Evolutionary conservation across 2,329 filamentous ascomycete genomes (phyloP).

Genomic region (Myriosclerotinia scirpicola): DNA sequence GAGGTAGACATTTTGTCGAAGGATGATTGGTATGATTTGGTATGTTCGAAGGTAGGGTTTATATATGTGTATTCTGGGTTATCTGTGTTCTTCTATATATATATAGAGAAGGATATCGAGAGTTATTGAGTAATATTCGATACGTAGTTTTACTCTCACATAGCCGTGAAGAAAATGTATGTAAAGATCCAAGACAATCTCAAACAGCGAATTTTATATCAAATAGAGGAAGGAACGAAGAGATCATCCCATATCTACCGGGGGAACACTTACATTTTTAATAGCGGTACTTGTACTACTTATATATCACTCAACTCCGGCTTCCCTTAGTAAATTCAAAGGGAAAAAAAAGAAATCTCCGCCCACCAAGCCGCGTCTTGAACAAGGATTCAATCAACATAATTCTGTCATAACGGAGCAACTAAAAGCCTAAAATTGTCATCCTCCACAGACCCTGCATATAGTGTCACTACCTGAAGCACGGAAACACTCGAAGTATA

Average conservation of each 20-base stretch:
- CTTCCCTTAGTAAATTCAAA: conserved; percentile 7
- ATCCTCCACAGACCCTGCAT: conserved; percentile 23
- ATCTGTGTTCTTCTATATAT: background rate
- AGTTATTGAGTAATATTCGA: background rate
- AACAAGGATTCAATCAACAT: conserved; percentile 1
- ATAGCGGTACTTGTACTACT: conserved; percentile 5
- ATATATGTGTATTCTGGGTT: background rate
- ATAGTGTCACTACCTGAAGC: conserved; percentile 5
- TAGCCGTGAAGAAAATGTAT: background rate
- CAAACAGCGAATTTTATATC: background rate
- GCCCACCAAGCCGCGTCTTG: conserved; percentile 20
- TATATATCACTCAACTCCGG: conserved; percentile 12
- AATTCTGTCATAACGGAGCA: conserved; percentile 21
- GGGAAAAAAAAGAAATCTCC: background rate
- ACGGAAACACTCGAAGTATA: background rate
- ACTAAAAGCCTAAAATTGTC: conserved; percentile 11
- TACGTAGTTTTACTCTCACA: background rate
- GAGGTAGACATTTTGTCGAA: conserved; percentile 2
- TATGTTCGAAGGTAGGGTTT: background rate
- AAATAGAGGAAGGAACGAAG: background rate
- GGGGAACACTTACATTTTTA: conserved; percentile 6
- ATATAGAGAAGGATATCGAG: background rate
- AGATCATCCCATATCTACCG: background rate
- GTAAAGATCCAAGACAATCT: background rate
- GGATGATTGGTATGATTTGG: background rate